phyloP scores from a whole-genome alignment of 768 basidiomycete genomes.

The Tremella yokohamensis region DNA sequence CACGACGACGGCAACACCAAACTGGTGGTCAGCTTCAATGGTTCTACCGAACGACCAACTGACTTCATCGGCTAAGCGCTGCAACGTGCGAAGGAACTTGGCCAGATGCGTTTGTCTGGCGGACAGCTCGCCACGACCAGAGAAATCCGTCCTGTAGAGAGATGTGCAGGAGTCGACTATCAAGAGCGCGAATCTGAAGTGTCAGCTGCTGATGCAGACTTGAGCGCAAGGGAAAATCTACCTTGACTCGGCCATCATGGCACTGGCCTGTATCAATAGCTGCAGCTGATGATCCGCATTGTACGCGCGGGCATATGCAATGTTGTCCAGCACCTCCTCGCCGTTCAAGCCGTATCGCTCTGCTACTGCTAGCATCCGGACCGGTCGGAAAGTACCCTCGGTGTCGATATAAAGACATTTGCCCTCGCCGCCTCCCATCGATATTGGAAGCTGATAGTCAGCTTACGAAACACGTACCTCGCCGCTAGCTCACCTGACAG shows the following conservation, averaged over 20 bases:
- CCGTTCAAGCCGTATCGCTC: conserved; percentile 95
- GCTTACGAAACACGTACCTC: neutral
- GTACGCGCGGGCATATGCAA: conserved; percentile 96
- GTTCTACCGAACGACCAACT: conserved; percentile 25
- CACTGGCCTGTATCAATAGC: conserved; percentile 83
- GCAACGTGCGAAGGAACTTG: conserved; percentile 87
- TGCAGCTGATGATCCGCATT: conserved; percentile 96
- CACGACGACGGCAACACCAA: conserved; percentile 94
- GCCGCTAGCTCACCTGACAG: conserved; percentile 61
- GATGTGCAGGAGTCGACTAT: conserved; percentile 96
- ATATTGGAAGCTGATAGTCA: conserved; percentile 67
- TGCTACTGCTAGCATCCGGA: conserved; percentile 86
- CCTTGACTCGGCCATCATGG: conserved; percentile 99
- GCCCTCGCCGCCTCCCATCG: conserved; percentile 98
- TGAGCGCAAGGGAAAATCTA: too few relatives aligned
- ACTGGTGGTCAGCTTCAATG: conserved; percentile 57
- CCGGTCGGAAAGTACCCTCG: conserved; percentile 97
- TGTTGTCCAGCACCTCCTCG: conserved; percentile 96
- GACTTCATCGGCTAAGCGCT: conserved; percentile 94
- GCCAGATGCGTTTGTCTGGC: conserved; percentile 93
- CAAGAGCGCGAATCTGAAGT: conserved; percentile 80
- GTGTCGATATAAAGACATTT: conserved; percentile 99
- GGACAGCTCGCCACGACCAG: conserved; percentile 88
- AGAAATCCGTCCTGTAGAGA: conserved; percentile 91
- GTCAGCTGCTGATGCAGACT: conserved; percentile 1